Evolutionary conservation across 371 early-diverging fungal genomes (phyloP).

Genomic region (Actinomortierella wolfii): DNA sequence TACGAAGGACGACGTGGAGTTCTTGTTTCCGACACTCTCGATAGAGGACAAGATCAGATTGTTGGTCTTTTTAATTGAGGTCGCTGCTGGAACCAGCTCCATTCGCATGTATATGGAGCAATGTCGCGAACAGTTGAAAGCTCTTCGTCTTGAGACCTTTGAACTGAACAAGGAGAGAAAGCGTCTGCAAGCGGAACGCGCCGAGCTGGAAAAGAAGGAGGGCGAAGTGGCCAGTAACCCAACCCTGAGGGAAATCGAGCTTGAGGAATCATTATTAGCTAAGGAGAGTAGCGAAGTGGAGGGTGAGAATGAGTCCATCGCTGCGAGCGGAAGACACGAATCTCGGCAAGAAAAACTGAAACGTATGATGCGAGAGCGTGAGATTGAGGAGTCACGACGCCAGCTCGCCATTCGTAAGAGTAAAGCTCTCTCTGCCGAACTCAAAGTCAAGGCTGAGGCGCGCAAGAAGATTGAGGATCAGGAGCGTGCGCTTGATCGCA

Average conservation of each 20-base stretch:
- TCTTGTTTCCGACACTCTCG: slow-evolving; percentile 50
- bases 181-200: slow-evolving; percentile 38
- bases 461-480: slow-evolving; percentile 57
- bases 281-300: slow-evolving; percentile 14
- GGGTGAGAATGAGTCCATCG: slow-evolving; percentile 7
- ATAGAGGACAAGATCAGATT: slow-evolving; percentile 55
- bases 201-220: slow-evolving; percentile 51
- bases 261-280: background rate
- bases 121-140: slow-evolving; percentile 68
- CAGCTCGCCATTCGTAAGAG: slow-evolving; percentile 51
- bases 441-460: slow-evolving; percentile 49
- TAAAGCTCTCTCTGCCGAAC: slow-evolving; percentile 51
- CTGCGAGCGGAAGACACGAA: slow-evolving; percentile 23
- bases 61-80: slow-evolving; percentile 55
- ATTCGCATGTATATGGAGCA: slow-evolving; percentile 61
- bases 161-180: slow-evolving; percentile 70
- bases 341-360: slow-evolving; percentile 60
- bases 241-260: slow-evolving; percentile 14
- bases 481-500: slow-evolving; percentile 49
- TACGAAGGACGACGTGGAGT: slow-evolving; percentile 52
- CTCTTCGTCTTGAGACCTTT: slow-evolving; percentile 65
- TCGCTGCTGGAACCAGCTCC: slow-evolving; percentile 50
- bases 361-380: slow-evolving; percentile 56
- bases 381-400: slow-evolving; percentile 53
- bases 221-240: slow-evolving; percentile 30